Evolutionary conservation across 768 basidiomycete genomes (phyloP).

Genomic region (Lentinula boryana): DNA sequence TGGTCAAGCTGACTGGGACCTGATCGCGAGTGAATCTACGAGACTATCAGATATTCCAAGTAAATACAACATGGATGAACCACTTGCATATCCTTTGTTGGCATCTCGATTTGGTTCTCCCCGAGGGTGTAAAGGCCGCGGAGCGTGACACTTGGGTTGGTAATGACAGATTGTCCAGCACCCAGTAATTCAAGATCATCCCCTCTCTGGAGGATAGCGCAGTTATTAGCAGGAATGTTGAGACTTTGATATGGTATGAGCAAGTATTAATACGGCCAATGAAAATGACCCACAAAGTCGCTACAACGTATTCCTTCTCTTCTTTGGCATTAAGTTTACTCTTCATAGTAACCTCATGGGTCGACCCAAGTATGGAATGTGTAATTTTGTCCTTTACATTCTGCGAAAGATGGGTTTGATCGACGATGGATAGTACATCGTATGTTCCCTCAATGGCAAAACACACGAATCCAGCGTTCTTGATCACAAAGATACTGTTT

Average conservation of each 20-base stretch:
- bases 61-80: not conserved
- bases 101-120: slow-evolving; percentile 83
- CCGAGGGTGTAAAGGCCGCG: slow-evolving; percentile 77
- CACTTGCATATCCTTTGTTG: slow-evolving; percentile 75
- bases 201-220: slow-evolving; percentile 77
- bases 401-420: slow-evolving; percentile 72
- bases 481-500: slow-evolving; percentile 77
- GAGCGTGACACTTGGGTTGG: slow-evolving; percentile 76
- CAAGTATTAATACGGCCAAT: not conserved
- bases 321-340: slow-evolving; percentile 38
- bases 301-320: slow-evolving; percentile 67
- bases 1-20: slow-evolving; percentile 77
- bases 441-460: slow-evolving; percentile 77
- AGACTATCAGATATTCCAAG: not conserved
- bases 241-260: slow-evolving; percentile 34
- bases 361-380: slow-evolving; percentile 57
- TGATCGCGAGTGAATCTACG: slow-evolving; percentile 78
- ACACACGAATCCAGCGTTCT: slow-evolving; percentile 73
- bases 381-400: slow-evolving; percentile 59
- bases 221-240: slow-evolving; percentile 83
- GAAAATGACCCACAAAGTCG: slow-evolving; percentile 55
- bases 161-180: slow-evolving; percentile 82
- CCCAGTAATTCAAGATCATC: slow-evolving; percentile 74
- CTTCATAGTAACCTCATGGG: slow-evolving; percentile 76
- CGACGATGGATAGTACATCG: slow-evolving; percentile 72